phyloP scores from a whole-genome alignment of 2,329 filamentous ascomycete genomes.

The Dactylellina parvicollis region DNA sequence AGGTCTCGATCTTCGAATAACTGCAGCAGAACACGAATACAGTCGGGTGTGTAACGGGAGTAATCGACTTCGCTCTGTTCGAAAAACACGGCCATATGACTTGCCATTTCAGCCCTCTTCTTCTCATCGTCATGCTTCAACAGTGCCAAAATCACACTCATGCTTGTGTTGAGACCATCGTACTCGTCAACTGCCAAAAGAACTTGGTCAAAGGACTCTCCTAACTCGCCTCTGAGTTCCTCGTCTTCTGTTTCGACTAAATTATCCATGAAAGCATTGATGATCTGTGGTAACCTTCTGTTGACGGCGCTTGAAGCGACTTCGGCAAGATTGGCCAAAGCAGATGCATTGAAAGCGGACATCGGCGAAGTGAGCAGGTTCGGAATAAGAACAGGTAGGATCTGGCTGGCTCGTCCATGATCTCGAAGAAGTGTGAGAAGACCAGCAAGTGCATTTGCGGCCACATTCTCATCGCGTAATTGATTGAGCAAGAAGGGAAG shows the following conservation, averaged over 20 bases:
- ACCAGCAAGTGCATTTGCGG: constrained; percentile 90
- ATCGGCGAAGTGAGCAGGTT: constrained; percentile 91
- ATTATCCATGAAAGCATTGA: constrained; percentile 94
- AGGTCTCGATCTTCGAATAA: constrained; percentile 88
- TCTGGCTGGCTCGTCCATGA: constrained; percentile 91
- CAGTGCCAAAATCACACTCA: constrained; percentile 89
- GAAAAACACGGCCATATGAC: constrained; percentile 88
- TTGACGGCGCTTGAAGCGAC: constrained; percentile 93
- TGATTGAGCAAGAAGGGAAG: constrained; percentile 89
- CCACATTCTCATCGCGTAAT: constrained; percentile 84
- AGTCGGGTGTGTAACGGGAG: constrained; percentile 93
- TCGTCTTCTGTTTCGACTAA: constrained; percentile 81
- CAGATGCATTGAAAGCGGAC: constrained; percentile 91
- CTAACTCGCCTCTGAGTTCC: constrained; percentile 76
- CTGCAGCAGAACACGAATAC: constrained; percentile 87
- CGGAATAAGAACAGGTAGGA: constrained; percentile 93
- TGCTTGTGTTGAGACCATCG: constrained; percentile 92
- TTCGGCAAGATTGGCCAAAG: constrained; percentile 88
- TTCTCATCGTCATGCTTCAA: constrained; percentile 93
- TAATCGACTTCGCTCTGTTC: constrained; percentile 82
- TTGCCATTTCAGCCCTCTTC: constrained; percentile 79
- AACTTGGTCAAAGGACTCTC: constrained; percentile 85
- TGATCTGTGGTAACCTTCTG: constrained; percentile 83
- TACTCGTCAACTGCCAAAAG: constrained; percentile 93
- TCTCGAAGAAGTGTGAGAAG: constrained; percentile 94